A percentile compares a stretch with the other conserved stretches of the same genome.
Evolutionary conservation across 106 monocot species (phyloP).

Genomic region (Gastrodia elata): DNA sequence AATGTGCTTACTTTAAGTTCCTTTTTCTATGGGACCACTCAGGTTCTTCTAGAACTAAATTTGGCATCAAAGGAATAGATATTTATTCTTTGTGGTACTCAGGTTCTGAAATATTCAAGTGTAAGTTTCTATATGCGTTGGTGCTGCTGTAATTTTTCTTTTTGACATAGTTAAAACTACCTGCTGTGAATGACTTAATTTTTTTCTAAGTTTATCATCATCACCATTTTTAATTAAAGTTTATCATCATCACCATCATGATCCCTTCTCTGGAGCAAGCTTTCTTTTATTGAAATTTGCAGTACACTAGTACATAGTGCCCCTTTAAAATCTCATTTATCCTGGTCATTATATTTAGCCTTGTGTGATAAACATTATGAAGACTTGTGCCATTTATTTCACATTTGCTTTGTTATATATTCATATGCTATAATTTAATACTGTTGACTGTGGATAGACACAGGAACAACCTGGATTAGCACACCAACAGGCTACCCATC

Average conservation of each 20-base stretch:
- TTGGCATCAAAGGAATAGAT: too few species aligned
- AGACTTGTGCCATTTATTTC: background rate
- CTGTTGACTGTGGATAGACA: background rate
- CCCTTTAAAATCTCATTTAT: too few species aligned
- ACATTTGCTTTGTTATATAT: background rate
- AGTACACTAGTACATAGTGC: background rate
- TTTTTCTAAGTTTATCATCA: background rate
- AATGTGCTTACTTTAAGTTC: too few species aligned
- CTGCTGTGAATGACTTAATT: background rate
- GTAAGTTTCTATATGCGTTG: too few species aligned
- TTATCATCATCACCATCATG: background rate
- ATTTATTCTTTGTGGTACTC: too few species aligned
- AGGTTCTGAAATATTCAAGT: too few species aligned
- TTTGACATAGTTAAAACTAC: background rate
- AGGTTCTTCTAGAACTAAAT: too few species aligned
- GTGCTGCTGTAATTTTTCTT: too few species aligned
- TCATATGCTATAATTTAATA: background rate
- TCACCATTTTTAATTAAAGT: background rate
- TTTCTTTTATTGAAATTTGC: background rate
- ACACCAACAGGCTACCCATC: slow-evolving; percentile 41
- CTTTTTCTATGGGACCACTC: too few species aligned
- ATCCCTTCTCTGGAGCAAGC: background rate
- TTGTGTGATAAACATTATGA: too few species aligned
- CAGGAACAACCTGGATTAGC: slow-evolving; percentile 47
- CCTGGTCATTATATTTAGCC: too few species aligned